Evolutionary conservation across 371 early-diverging fungal genomes (phyloP).

Genomic region (Rhizopus stolonifer): DNA sequence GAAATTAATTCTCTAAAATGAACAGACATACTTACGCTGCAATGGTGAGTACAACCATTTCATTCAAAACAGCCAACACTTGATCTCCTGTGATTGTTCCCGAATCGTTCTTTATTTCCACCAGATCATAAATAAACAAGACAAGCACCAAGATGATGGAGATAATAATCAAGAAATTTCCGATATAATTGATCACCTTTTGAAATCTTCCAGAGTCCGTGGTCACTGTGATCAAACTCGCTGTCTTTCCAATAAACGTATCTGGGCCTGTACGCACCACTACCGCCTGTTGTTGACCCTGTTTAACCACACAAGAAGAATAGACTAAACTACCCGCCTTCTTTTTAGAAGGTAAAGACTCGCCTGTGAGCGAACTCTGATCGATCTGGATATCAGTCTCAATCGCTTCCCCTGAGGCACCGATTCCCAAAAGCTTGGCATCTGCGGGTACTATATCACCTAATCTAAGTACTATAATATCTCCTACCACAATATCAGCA

Average conservation of each 20-base stretch:
- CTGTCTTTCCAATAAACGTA: slow-evolving; percentile 92
- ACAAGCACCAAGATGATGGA: slow-evolving; percentile 76
- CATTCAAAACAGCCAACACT: slow-evolving; percentile 68
- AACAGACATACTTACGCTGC: slow-evolving; percentile 33
- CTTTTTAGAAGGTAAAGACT: slow-evolving; percentile 84
- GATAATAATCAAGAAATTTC: slow-evolving; percentile 76
- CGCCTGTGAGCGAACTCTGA: slow-evolving; percentile 93
- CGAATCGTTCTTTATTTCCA: slow-evolving; percentile 33
- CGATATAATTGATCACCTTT: slow-evolving; percentile 81
- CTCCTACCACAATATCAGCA: slow-evolving; percentile 78
- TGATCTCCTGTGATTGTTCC: slow-evolving; percentile 40
- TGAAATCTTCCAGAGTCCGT: slow-evolving; percentile 85
- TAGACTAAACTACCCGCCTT: slow-evolving; percentile 76
- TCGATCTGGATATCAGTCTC: slow-evolving; percentile 82
- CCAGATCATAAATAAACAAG: slow-evolving; percentile 70
- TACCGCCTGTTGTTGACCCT: slow-evolving; percentile 83
- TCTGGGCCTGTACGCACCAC: slow-evolving; percentile 83
- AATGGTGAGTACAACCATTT: slow-evolving; percentile 55
- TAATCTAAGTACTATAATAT: slow-evolving; percentile 82
- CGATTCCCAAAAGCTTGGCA: slow-evolving; percentile 80
- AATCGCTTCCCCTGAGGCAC: slow-evolving; percentile 73
- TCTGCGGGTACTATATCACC: slow-evolving; percentile 97
- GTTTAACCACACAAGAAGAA: slow-evolving; percentile 82
- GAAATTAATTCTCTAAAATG: slow-evolving; percentile 69
- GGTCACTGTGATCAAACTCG: slow-evolving; percentile 82